phyloP scores from a whole-genome alignment of 306 rosid genomes.

The Phaseolus lunatus region DNA sequence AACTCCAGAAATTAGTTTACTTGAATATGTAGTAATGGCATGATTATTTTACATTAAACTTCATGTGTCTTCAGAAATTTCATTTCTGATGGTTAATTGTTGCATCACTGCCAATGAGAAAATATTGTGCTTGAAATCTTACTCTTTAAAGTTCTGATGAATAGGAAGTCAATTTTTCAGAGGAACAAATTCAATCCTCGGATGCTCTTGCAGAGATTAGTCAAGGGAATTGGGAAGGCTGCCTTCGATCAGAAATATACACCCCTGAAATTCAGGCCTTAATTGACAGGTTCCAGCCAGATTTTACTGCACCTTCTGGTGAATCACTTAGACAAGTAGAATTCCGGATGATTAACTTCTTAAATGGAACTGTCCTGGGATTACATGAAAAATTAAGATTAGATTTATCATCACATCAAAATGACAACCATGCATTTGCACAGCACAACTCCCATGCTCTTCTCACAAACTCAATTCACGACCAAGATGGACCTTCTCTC shows the following conservation, averaged over 20 bases:
- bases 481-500: slow-evolving; percentile 72
- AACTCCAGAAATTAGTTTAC: slow-evolving; percentile 10
- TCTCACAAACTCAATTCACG: slow-evolving; percentile 67
- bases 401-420: slow-evolving; percentile 63
- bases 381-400: slow-evolving; percentile 80
- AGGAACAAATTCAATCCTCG: slow-evolving; percentile 79
- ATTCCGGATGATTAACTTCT: slow-evolving; percentile 80
- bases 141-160: slow-evolving; percentile 35
- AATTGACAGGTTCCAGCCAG: slow-evolving; percentile 87
- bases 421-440: slow-evolving; percentile 64
- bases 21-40: slow-evolving; percentile 1
- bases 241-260: slow-evolving; percentile 86
- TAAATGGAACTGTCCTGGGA: slow-evolving; percentile 74
- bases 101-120: slow-evolving; percentile 14
- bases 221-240: slow-evolving; percentile 98
- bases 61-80: slow-evolving; percentile 31
- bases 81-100: slow-evolving; percentile 18
- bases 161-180: slow-evolving; percentile 76
- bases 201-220: slow-evolving; percentile 90
- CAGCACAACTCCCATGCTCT: slow-evolving; percentile 68
- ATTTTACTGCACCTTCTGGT: slow-evolving; percentile 91
- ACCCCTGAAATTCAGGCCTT: slow-evolving; percentile 72
- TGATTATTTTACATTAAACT: slow-evolving; percentile 36
- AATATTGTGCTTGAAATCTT: slow-evolving; percentile 35
- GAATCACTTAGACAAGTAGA: slow-evolving; percentile 96